Evolutionary conservation across 805 yeast species (phyloP), one percentile per base, ranked within the genome.

Genomic region (Babjeviella inositovora): DNA sequence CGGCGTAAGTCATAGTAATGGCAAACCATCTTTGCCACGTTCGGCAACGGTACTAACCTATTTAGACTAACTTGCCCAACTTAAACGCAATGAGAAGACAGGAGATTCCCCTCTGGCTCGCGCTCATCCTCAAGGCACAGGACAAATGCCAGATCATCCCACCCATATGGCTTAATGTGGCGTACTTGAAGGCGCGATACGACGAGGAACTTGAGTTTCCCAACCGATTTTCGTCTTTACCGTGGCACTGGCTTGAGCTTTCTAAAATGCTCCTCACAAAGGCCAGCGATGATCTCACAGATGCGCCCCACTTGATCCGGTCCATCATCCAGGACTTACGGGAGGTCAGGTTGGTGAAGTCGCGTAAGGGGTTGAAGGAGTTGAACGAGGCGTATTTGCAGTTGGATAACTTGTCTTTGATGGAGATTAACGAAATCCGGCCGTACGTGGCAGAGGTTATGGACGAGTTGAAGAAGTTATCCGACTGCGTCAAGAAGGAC

Each of bases 191-290:
- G 25, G 57, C 53, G 5, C 55, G 61, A 20, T 68, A 76, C 34
- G 80, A 74, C 11, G 72, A 64, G 29, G 97, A 87, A 39, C 50
- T 67, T 16, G 52, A 54, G 5, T 42, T 62, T 26, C 58, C 68
- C 1, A 59, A 60, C 16, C 51, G 63, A 28, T 87, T 87, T 39
- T 63, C 81, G 26, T 48, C 56, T 6, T 47, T 87, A 23, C 97
- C 97, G 0, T 73, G 75, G 70, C 68, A 74, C 41, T 90, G 98
- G 98, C 53, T 84, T 12, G 93, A 87, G 23, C 40, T 76, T 1
- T 65, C 87, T 4, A 79, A 75, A 33, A 57, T 75, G 8, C 49
- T 87, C 22, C 55, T 87, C 21, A 43, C 43, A 4, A 57, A 56
- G 20, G 93, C 94, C 2, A 35, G 74, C 0, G 93, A 85, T 34